Base-by-base conservation (phyloP, 148 eudicot genomes). In the Silene latifolia region DNA sequence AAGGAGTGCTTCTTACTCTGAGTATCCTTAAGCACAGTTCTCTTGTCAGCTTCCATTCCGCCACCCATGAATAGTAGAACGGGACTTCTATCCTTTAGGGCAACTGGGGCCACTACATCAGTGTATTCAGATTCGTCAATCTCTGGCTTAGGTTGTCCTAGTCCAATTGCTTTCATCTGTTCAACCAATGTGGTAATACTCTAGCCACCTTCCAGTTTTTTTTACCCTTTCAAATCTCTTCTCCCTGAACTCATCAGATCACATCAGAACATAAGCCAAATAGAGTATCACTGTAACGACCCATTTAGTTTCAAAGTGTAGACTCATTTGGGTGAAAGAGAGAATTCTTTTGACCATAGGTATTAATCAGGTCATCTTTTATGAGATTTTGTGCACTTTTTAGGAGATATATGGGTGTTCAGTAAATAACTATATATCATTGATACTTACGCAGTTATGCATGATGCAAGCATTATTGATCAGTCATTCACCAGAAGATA, bases 1-100 rank as follows among this genome's bases (percentile, higher is more conserved):
- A 42, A 59, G 51, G 70, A 5, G 51, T 72, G 62, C 5, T 24
- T 71, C 94, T 80, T 92, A 96, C 99, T 96, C 99, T 88, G 68
- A 96, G 85, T 92, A 82, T 96, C 99, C 73, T 96, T 96, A 39
- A 96, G 99, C 72, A 92, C 99, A 21, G 99, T 96, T 77, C 99
- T 96, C 84, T 96, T 96, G 54, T 98, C 99, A 71, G 99, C 99
- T 77, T 98, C 99, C 99, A 96, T 96, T n/a, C 99, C 99, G 56
- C 99, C 99, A 47, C 98, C 99, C 99, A 92, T 96, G 85, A 96
- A 82, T 65, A 96, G 97, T 68, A 96, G 97, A 47, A 92, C 93
- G 0, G 99, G 99, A 62, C 99, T 96, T 82, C 97, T 79, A 63
- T 96, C 99, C 74, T 89, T 88, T 79, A 89, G 90, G 57, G 90